Conservation (phyloP, 2,329 filamentous ascomycete species). For the Hymenoscyphus salicellus region DNA sequence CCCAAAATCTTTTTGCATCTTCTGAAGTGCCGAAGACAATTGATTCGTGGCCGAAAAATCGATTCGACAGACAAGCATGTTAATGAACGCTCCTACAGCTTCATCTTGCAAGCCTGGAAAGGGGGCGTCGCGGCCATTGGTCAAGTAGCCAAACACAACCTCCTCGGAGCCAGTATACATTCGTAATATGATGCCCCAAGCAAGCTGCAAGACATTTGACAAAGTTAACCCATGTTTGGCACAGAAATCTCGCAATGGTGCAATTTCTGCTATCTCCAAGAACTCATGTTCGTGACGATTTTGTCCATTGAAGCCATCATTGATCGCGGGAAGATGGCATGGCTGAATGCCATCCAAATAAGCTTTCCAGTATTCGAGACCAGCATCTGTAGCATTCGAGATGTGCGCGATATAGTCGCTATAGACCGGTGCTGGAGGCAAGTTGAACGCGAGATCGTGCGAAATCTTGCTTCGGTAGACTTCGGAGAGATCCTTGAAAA, state of each 20-base stretch:
- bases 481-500: constrained; percentile 11
- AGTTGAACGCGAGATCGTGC: neutral
- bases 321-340: constrained; percentile 39
- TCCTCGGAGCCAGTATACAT: constrained; percentile 36
- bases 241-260: constrained; percentile 11
- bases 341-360: constrained; percentile 30
- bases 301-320: constrained; percentile 18
- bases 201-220: constrained; percentile 38
- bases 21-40: constrained; percentile 7
- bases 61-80: constrained; percentile 14
- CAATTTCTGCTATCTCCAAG: constrained; percentile 24
- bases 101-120: constrained; percentile 12
- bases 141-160: constrained; percentile 42
- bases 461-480: constrained; percentile 3
- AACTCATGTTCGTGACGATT: constrained; percentile 19
- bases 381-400: constrained; percentile 23
- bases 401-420: constrained; percentile 38
- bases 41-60: neutral
- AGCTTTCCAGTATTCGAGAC: constrained; percentile 31
- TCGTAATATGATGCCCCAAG: constrained; percentile 43
- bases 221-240: constrained; percentile 33
- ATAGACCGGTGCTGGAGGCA: constrained; percentile 7
- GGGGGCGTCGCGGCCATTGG: constrained; percentile 34
- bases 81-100: constrained; percentile 14
- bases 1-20: constrained; percentile 11